Evolutionary conservation across 1,284 basidiomycete species (phyloP), one percentile per base, ranked within the genome.

Genomic region (Phellinidium pouzarii): DNA sequence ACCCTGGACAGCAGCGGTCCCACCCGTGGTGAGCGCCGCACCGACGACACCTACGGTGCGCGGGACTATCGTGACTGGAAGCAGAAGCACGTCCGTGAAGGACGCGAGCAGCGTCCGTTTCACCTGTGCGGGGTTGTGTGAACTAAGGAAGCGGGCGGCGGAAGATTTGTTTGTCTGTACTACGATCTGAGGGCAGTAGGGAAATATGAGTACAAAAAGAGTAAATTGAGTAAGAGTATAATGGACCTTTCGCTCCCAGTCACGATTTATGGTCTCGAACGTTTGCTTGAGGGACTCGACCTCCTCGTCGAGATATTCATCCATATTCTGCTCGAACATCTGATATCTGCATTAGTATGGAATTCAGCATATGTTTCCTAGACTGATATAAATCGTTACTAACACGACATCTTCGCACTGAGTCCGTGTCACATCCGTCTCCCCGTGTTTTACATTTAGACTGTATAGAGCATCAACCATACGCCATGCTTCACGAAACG

Each of bases 1-100:
- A 0, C 91, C 91, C 53, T 88, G 87, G 8, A 86, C 90, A 1
- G 91, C 89, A 9, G 86, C 89, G 1, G 73, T 83, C 0, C 88
- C 84, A 3, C 81, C 80, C 0, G 80, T 79, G 11, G 78, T 78
- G 22, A 88, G 73, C 0, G 80, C 88, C n/a, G 80, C 84, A 20
- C 87, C 83, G 6, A 92, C 88, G 7, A 81, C 87, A 36, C 85
- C 83, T 4, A 84, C 81, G 0, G 92, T 90, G 7, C 91, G 82
- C 0, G 95, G 95, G 1, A 98, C 94, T 60, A 98, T 96, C 1
- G 93, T 96, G 17, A 98, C 95, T 0, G 95, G 95, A 0, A 97
- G 74, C 0, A 98, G 72, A 0, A 99, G 80, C 0, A 93, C 82
- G 55, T 91, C 86, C 8, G 90, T 90, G 69, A 99, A 98, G 0